A percentile compares a stretch with the other conserved stretches of the same genome.
Evolutionary conservation across 169 alveolate genomes (phyloP).

Genomic region (Plasmodium gallinaceum): DNA sequence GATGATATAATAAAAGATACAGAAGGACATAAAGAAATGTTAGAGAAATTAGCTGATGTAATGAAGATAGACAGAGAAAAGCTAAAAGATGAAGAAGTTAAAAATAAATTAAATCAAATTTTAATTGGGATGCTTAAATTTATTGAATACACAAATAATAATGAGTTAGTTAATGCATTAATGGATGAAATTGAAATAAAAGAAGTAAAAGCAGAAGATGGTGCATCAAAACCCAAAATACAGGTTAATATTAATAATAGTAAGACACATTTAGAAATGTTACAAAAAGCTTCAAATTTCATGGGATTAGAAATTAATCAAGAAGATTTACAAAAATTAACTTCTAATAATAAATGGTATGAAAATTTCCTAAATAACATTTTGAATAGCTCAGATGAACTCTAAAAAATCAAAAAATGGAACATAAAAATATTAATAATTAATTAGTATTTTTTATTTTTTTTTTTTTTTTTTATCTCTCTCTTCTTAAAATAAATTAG

Average conservation of each 20-base stretch:
- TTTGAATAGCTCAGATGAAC: constrained; percentile 61
- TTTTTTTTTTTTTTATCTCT: too few relatives aligned
- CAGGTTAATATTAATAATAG: constrained; percentile 49
- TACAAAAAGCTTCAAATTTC: constrained; percentile 71
- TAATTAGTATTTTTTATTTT: too few relatives aligned
- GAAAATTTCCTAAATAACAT: constrained; percentile 55
- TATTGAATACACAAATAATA: constrained; percentile 59
- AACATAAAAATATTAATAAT: not conserved
- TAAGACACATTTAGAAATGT: constrained; percentile 66
- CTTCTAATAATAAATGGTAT: constrained; percentile 69
- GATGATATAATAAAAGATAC: constrained; percentile 71
- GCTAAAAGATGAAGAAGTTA: constrained; percentile 39
- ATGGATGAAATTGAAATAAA: constrained; percentile 59
- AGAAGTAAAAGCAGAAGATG: constrained; percentile 48
- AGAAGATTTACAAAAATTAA: constrained; percentile 54
- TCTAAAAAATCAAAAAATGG: constrained; percentile 1
- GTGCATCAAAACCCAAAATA: constrained; percentile 31
- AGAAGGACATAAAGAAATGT: constrained; percentile 73
- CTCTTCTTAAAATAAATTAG: not conserved
- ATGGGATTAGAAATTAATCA: constrained; percentile 67
- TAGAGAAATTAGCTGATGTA: constrained; percentile 57
- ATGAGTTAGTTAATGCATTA: constrained; percentile 24
- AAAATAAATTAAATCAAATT: constrained; percentile 72
- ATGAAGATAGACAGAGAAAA: constrained; percentile 51
- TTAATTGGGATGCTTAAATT: constrained; percentile 72